Percentiles rank a stretch among this genome's conserved stretches.
Conservation (phyloP, 129 eudicot genomes). For the Dittrichia graveolens region DNA sequence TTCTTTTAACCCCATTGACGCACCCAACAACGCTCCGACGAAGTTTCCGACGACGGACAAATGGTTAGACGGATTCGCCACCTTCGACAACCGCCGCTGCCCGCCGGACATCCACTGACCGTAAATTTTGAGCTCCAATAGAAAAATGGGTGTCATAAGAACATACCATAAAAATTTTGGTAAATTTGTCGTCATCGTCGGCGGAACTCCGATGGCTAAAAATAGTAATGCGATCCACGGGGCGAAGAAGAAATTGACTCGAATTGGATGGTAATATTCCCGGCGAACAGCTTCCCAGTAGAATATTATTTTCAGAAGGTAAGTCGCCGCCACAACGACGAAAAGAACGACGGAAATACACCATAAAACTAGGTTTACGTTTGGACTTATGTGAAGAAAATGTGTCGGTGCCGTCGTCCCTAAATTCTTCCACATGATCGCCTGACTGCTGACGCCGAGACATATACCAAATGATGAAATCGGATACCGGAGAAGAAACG, state of each 20-base stretch:
- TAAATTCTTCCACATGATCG: conserved; percentile 76
- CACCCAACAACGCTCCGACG: conserved; percentile 73
- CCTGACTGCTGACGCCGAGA: conserved; percentile 77
- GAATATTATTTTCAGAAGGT: conserved; percentile 59
- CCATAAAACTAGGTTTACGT: conserved; percentile 62
- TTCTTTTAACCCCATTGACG: conserved; percentile 79
- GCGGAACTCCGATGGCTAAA: conserved; percentile 64
- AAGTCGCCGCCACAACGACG: conserved; percentile 34
- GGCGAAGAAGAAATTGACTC: conserved; percentile 85
- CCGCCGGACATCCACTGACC: conserved; percentile 98
- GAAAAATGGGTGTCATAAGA: conserved; percentile 66
- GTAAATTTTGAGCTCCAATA: conserved; percentile 69
- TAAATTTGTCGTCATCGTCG: conserved; percentile 34
- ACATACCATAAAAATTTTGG: conserved; percentile 57
- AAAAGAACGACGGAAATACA: conserved; percentile 51
- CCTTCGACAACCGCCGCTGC: conserved; percentile 70
- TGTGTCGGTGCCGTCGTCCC: conserved; percentile 50
- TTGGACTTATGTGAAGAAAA: conserved; percentile 53
- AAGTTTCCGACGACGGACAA: conserved; percentile 80
- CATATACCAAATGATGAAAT: conserved; percentile 73
- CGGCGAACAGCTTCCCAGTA: conserved; percentile 87
- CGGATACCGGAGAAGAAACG: conserved; percentile 73
- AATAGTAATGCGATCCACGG: conserved; percentile 67
- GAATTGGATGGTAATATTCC: conserved; percentile 72
- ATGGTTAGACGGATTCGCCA: conserved; percentile 80